A percentile compares a stretch with the other conserved stretches of the same genome.
phyloP scores from a whole-genome alignment of 129 eudicot genomes.

The Chrysanthemum lavandulifolium region DNA sequence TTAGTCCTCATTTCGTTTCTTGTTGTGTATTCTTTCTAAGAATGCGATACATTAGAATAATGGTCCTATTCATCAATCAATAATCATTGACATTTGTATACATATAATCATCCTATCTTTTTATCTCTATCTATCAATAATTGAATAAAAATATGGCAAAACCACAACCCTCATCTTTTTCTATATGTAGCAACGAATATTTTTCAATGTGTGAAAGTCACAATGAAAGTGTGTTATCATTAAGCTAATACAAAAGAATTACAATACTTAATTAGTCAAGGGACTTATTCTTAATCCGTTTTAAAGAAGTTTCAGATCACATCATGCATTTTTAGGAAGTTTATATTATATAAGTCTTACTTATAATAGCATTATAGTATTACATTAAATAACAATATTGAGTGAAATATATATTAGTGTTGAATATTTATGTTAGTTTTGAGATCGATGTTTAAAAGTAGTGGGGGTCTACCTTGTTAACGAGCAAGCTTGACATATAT shows the following conservation, averaged over 20 bases:
- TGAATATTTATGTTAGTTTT: background rate
- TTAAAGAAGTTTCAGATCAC: background rate
- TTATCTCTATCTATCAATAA: no score
- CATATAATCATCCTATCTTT: no score
- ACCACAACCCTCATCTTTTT: background rate
- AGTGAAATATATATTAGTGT: background rate
- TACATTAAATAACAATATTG: background rate
- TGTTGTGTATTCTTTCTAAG: no score
- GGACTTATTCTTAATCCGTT: background rate
- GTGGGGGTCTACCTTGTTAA: slow-evolving; percentile 2
- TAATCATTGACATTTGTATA: no score
- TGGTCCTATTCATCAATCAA: no score
- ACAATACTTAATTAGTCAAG: background rate
- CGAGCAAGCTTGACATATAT: background rate
- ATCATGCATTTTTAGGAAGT: slow-evolving; percentile 8
- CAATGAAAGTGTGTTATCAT: background rate
- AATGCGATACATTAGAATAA: no score
- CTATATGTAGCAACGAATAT: background rate
- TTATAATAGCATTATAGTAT: no score
- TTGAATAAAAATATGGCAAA: background rate
- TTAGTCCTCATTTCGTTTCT: no score
- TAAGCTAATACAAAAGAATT: background rate
- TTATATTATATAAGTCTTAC: background rate
- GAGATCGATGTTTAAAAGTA: background rate
- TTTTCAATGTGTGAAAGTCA: background rate